Base-by-base conservation (phyloP, 768 basidiomycete species). In the Pleurotus tuoliensis region DNA sequence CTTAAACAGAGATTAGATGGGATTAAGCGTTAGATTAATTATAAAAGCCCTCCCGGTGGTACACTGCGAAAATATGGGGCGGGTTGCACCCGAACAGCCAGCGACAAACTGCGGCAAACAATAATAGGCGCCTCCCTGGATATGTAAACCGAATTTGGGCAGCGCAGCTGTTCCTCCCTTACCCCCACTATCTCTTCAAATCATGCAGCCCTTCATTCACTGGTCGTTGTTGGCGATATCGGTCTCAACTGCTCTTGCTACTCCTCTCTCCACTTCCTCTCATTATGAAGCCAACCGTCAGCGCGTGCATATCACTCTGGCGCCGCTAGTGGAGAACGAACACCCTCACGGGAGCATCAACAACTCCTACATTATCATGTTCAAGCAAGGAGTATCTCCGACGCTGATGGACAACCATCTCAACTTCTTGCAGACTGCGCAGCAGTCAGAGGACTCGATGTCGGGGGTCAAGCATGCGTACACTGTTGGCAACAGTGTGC, bases 321-420 rank as follows among this genome's bases (percentile, higher is more conserved):
- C 89, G 7, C 88, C 89, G 27, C 71, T 91, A 50, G 60, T 80
- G 55, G 79, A 75, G 38, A 73, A 73, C 39, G 73, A 82, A 59
- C 86, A 88, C 65, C 81, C 83, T 53, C 84, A 90, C 71, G 84
- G 86, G 51, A 76, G 82, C 56, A 74, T 95, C 68, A 86, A 89
- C 75, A 88, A 95, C 78, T 90, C 92, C n/a, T 98, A 98, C 76
- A 93, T 98, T 60, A 83, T 98, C 69, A 81, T 94, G 68, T 78
- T 98, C 61, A 93, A 92, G 80, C 79, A 85, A 58, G 85, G 82
- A 56, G 60, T 87, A 11, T 76, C 84, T 4, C 64, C 77, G 7
- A 69, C 76, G 15, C 73, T 86, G 40, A 76, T 88, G 68, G 73
- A 82, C 64, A 89, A 87, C 71, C 94, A 96, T 69, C 72, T 94